Conservation (phyloP, 768 basidiomycete species). For the Daedaleopsis nitida region DNA sequence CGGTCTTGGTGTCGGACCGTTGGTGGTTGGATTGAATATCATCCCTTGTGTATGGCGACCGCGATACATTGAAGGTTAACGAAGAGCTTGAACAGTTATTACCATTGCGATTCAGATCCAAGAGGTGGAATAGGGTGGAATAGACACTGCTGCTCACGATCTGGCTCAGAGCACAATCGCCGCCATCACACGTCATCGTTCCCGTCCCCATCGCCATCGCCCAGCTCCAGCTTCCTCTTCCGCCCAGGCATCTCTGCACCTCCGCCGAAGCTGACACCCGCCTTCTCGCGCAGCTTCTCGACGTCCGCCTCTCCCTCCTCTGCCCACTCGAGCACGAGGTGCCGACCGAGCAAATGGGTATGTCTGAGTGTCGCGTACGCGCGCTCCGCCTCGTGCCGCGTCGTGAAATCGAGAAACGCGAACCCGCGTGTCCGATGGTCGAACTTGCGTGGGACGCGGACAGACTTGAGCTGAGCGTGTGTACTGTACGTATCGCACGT, state of each 20-base stretch:
- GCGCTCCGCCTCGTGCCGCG: constrained; percentile 86
- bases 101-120: no score
- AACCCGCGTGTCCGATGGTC: constrained; percentile 90
- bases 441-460: constrained; percentile 91
- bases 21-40: no score
- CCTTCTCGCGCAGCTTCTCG: constrained; percentile 75
- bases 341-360: constrained; percentile 94
- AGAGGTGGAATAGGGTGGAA: no score
- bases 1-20: no score
- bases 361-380: constrained; percentile 86
- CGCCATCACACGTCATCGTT: constrained; percentile 27
- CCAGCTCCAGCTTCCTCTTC: constrained; percentile 67
- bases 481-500: constrained; percentile 66
- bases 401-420: constrained; percentile 94
- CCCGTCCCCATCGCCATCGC: constrained; percentile 34
- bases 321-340: constrained; percentile 95
- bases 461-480: constrained; percentile 92
- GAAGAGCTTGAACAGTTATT: no score
- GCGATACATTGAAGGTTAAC: no score
- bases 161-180: neutral
- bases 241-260: constrained; percentile 71
- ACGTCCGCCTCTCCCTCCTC: constrained; percentile 72
- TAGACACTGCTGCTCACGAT: no score
- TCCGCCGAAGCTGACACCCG: constrained; percentile 73
- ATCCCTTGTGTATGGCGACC: no score